These are phyloP conservation scores for Penicillium atrosanguineum DNA, from an alignment of 495 filamentous ascomycete genomes.

Conservation along the genomic window DNA sequence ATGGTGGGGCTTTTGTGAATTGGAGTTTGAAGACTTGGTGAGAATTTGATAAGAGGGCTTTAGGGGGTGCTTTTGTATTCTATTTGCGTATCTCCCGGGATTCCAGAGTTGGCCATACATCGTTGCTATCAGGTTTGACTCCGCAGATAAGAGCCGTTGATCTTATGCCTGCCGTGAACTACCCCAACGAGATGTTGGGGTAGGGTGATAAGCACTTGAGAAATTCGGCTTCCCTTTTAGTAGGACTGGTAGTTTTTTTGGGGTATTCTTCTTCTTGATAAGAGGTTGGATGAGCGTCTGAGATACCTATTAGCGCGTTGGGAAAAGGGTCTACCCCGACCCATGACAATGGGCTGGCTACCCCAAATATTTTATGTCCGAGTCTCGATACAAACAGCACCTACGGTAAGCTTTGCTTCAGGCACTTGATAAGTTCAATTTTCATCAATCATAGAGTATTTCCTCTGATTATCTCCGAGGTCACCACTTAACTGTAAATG, in stretches of 20 bases:
- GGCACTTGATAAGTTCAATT: too few species aligned
- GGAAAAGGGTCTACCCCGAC: too few species aligned
- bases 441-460: too few species aligned
- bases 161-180: background rate
- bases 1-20: background rate
- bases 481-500: conserved; percentile 12
- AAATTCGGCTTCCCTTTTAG: background rate
- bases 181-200: conserved; percentile 4
- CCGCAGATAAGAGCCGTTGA: background rate
- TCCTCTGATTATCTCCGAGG: too few species aligned
- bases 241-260: background rate
- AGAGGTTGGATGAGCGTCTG: background rate
- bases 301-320: background rate
- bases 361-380: too few species aligned
- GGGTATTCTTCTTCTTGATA: background rate
- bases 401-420: too few species aligned
- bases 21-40: background rate
- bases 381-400: too few species aligned
- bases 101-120: background rate
- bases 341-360: too few species aligned
- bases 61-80: background rate
- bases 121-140: background rate
- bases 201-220: background rate
- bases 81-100: background rate
- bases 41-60: background rate